Evolutionary conservation across 129 eudicot species (phyloP), one percentile per base, ranked within the genome.

Genomic region (Rutidosis leptorrhynchoides): DNA sequence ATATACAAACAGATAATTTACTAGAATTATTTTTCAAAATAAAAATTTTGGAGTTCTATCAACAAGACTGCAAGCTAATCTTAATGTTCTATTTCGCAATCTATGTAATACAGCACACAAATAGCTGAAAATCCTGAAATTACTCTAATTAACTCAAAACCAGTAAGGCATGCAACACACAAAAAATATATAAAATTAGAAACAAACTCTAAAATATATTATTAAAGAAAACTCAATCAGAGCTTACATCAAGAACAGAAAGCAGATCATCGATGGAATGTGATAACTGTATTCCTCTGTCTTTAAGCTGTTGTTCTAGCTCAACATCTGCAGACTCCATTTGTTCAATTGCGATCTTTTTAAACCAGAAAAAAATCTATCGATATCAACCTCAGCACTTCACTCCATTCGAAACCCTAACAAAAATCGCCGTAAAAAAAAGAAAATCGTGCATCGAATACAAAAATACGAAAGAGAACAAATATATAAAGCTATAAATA

Each of bases 231-330:
- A 0, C 46, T 40, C n/a, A 11, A 40, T 12, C 46, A 40, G 45
- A 16, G n/a, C 95, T 83, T 74, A 92, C 98, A 67, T 88, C 95
- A 69, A 92, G 98, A 61, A 85, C 72, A 63, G 82, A 64, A 9
- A 92, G 89, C 45, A 92, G 88, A 37, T 78, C 84, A 48, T 86
- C 84, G 49, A 77, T 71, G n/a, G 85, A 79, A 64, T 72, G 74
- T 5, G 70, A 64, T 2, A 92, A 84, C 70, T 26, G 71, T 20
- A 74, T 79, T 53, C 96, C 96, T 46, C 77, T 82, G 23, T 77
- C 90, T 69, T 28, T 67, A 21, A 92, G 83, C 82, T 81, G 80
- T n/a, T 73, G 64, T 35, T 82, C 95, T 28, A 92, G 77, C 73
- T 81, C 83, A 56, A 15, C 72, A 32, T 74, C 67, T 21, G 51